Percentiles rank a stretch among this genome's conserved stretches.
These are phyloP conservation scores for Chalaropsis ovoidea DNA, from an alignment of 2,329 filamentous ascomycete genomes.

Conservation along the genomic window DNA sequence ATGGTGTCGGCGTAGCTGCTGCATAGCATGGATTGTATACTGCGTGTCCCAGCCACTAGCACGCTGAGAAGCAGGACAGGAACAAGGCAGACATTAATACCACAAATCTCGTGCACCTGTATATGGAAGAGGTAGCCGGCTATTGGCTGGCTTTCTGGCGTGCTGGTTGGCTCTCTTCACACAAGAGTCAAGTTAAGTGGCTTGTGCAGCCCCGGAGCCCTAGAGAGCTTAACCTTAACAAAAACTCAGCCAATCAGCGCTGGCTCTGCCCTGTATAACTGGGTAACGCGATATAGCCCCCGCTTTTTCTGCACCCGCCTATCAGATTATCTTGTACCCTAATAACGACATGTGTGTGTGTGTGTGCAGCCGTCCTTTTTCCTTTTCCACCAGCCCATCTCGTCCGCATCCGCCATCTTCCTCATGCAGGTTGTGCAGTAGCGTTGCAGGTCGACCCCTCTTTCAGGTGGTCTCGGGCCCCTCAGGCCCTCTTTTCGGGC, in stretches of 20 bases:
- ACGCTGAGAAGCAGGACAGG: neutral
- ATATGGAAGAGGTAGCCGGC: constrained; percentile 6
- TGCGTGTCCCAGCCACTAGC: constrained; percentile 4
- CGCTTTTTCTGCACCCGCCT: neutral
- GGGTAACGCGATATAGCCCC: neutral
- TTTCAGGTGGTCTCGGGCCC: neutral
- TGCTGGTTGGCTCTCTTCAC: too few relatives aligned
- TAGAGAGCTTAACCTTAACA: neutral
- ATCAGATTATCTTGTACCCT: neutral
- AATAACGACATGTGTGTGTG: too few relatives aligned
- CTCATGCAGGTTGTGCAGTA: neutral
- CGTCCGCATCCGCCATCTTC: neutral
- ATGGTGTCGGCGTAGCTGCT: neutral
- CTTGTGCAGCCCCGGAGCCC: neutral
- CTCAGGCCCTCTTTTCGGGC: neutral
- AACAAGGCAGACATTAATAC: neutral
- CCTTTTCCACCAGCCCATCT: neutral
- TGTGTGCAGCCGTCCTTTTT: neutral
- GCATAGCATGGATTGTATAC: constrained; percentile 8
- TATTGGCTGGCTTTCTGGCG: neutral
- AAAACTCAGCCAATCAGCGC: neutral
- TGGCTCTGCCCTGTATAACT: neutral
- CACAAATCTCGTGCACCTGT: neutral
- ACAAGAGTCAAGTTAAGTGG: too few relatives aligned
- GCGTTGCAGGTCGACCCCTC: neutral